Percentiles rank a stretch among this genome's conserved stretches.
phyloP scores from a whole-genome alignment of 2,329 filamentous ascomycete species.

The Fusarium secorum region DNA sequence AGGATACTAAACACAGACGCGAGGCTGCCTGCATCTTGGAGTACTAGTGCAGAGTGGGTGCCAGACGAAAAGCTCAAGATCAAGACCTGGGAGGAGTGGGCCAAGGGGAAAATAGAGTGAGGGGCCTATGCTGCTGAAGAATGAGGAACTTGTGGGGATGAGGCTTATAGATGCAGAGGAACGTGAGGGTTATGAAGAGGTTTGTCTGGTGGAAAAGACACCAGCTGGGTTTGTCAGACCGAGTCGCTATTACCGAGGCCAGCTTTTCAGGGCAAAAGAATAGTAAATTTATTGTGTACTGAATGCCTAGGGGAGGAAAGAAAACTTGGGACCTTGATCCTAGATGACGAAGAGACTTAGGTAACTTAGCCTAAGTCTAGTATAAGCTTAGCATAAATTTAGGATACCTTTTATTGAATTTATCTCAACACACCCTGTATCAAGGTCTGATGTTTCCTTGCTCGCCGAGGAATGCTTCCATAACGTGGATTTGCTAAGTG shows the following conservation, averaged over 20 bases:
- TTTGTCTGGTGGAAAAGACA: neutral
- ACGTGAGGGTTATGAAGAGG: neutral
- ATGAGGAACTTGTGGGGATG: neutral
- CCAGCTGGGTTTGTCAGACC: neutral
- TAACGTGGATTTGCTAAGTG: neutral
- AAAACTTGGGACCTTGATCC: too few species aligned
- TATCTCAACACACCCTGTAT: rapidly evolving
- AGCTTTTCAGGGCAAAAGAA: neutral
- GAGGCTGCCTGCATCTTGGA: neutral
- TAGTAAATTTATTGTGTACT: too few species aligned
- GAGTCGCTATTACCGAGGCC: neutral
- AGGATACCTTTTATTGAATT: too few species aligned
- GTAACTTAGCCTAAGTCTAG: rapidly evolving
- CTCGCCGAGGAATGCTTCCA: neutral
- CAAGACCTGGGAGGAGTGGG: neutral
- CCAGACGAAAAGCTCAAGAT: neutral
- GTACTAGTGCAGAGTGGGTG: neutral
- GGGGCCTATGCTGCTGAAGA: neutral
- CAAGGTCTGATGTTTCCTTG: rapidly evolving
- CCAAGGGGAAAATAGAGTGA: neutral
- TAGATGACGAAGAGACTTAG: neutral
- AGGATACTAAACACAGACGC: neutral
- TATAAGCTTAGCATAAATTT: too few species aligned
- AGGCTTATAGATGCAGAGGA: neutral
- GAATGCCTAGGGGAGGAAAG: too few species aligned